Evolutionary conservation across 2,329 filamentous ascomycete genomes (phyloP).

Genomic region (Graphilbum fragrans): DNA sequence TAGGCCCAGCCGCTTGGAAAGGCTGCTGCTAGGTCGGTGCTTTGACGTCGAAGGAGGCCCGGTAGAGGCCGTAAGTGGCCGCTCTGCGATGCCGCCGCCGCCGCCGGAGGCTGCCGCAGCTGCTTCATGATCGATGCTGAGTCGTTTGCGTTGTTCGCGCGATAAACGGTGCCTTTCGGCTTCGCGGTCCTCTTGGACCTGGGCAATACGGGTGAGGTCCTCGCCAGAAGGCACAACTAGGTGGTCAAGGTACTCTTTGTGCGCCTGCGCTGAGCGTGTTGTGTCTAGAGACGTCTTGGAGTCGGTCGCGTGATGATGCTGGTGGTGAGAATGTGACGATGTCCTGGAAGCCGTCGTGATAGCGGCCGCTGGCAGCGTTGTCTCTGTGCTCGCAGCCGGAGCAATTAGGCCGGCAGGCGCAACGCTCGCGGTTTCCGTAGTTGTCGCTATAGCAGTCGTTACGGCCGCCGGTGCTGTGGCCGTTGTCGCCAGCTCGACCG

Average conservation of each 20-base stretch:
- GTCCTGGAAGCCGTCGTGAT: neutral
- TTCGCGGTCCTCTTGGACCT: conserved; percentile 34
- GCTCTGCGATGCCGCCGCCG: neutral
- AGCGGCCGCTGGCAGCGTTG: too few relatives aligned
- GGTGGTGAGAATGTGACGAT: neutral
- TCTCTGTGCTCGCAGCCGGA: too few relatives aligned
- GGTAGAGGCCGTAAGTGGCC: neutral
- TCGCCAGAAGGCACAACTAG: conserved; percentile 32
- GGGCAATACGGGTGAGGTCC: conserved; percentile 35
- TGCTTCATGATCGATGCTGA: conserved; percentile 5
- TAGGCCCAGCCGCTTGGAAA: conserved; percentile 1
- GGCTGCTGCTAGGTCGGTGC: neutral
- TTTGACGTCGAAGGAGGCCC: too few relatives aligned
- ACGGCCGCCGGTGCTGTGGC: neutral
- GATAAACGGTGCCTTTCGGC: conserved; percentile 28
- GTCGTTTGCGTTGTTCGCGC: conserved; percentile 16
- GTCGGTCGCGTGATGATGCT: conserved; percentile 1
- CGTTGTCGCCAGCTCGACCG: too few relatives aligned
- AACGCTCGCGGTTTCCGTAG: too few relatives aligned
- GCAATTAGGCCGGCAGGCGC: too few relatives aligned
- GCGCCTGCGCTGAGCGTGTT: conserved; percentile 11
- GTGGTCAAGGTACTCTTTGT: conserved; percentile 36
- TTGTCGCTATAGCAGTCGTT: too few relatives aligned
- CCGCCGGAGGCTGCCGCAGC: neutral
- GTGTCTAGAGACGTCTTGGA: conserved; percentile 12